phyloP scores from a whole-genome alignment of 495 filamentous ascomycete species.

The Barbatosphaeria neglecta region DNA sequence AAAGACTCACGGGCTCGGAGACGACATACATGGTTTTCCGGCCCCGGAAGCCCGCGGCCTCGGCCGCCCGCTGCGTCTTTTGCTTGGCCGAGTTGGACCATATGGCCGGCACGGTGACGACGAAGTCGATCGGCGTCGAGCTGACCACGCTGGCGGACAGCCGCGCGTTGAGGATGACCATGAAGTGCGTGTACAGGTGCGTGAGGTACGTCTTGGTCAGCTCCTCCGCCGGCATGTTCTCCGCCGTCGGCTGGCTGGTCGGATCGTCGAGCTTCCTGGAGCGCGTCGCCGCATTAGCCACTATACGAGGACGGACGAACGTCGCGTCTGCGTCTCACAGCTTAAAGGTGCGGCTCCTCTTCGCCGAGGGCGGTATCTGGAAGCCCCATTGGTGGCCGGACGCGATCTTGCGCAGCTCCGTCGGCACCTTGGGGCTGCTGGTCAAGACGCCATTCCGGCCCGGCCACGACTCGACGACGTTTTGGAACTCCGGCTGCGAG shows the following conservation, averaged over 20 bases:
- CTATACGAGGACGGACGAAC: too few species aligned
- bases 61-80: slow-evolving; percentile 30
- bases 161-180: slow-evolving; percentile 11
- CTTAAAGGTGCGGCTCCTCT: slow-evolving; percentile 7
- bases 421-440: slow-evolving; percentile 31
- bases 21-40: slow-evolving; percentile 36
- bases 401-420: slow-evolving; percentile 18
- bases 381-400: slow-evolving; percentile 28
- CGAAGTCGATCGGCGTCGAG: slow-evolving; percentile 20
- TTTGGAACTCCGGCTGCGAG: slow-evolving; percentile 13
- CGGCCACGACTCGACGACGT: slow-evolving; percentile 23
- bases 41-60: slow-evolving; percentile 37
- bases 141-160: slow-evolving; percentile 19
- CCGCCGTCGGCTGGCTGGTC: slow-evolving; percentile 1
- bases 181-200: slow-evolving; percentile 23
- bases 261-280: slow-evolving; percentile 6
- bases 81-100: slow-evolving; percentile 44
- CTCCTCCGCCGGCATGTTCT: slow-evolving; percentile 11
- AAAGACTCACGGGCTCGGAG: slow-evolving; percentile 39
- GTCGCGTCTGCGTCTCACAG: background rate
- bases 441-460: slow-evolving; percentile 8
- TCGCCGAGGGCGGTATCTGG: slow-evolving; percentile 13
- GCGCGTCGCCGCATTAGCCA: slow-evolving; percentile 4
- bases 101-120: slow-evolving; percentile 44
- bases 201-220: slow-evolving; percentile 28